phyloP scores from a whole-genome alignment of 306 rosid genomes.

The Fragaria vesca region DNA sequence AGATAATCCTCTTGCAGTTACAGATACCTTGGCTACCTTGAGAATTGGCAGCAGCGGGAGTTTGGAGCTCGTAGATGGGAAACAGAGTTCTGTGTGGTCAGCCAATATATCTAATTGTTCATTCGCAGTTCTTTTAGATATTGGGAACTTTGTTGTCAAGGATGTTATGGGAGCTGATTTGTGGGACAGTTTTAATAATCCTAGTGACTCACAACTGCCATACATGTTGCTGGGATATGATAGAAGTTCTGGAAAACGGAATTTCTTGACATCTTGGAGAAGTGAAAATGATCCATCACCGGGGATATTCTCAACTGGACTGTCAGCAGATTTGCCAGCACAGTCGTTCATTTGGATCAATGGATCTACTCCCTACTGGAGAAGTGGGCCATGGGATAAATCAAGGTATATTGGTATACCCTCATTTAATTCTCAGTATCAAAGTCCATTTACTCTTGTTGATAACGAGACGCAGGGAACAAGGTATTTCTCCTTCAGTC shows the following conservation, averaged over 20 bases:
- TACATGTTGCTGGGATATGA: background rate
- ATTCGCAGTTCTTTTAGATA: background rate
- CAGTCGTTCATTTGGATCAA: background rate
- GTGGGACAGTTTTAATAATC: background rate
- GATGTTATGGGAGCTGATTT: background rate
- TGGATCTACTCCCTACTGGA: conserved; percentile 1
- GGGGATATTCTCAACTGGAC: background rate
- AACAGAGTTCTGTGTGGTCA: background rate
- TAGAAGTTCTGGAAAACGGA: background rate
- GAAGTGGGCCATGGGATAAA: background rate
- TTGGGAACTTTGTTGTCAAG: background rate
- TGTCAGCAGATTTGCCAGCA: background rate
- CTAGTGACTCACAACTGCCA: background rate
- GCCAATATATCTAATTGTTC: background rate
- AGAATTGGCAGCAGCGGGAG: background rate
- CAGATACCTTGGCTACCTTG: background rate
- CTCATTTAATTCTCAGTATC: too few relatives aligned
- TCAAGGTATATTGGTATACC: background rate
- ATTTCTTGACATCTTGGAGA: background rate
- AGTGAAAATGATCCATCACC: background rate
- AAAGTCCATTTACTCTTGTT: too few relatives aligned
- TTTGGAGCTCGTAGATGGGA: background rate
- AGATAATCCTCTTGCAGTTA: background rate
- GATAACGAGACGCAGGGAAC: background rate
- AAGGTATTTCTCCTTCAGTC: background rate